Evolutionary conservation across 1,284 basidiomycete genomes (phyloP), one percentile per base, ranked within the genome.

Genomic region (Ceratobasidium sp.): DNA sequence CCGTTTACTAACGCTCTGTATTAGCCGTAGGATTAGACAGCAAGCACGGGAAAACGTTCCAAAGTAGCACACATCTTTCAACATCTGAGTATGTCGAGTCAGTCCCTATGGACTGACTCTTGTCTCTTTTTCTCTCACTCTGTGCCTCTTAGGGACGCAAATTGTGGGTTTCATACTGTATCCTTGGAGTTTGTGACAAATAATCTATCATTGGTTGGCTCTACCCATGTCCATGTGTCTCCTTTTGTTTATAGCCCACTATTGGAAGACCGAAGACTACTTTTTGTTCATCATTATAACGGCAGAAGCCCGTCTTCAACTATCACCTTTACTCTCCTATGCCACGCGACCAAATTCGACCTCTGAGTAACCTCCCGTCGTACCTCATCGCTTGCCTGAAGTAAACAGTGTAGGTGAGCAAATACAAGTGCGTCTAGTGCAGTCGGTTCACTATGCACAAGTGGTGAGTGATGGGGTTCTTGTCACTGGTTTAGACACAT

Each of bases 31-130:
- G 83, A 91, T 97, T 80, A 91, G 90, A 82, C 89, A 90, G 79
- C 96, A 97, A 85, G 96, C 96, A 2, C 88, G 92, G 81, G 95
- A 97, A 81, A 94, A 96, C 84, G 86, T 93, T 82, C 93, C 94
- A 6, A 95, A 95, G 87, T 96, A 88, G 87, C 63, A n/a, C 33
- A 42, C 61, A 56, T 76, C 49, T 33, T 28, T 42, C 61, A 33
- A 20, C 58, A 58, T 67, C 72, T 67, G 39, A 23, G 20, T 44
- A 64, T 77, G 20, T 66, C 56, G 39, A 63, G 39, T 13, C 33
- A 26, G 39, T 15, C 33, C n/a, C 39, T 20, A 28, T 23, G 39
- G 39, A 18, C 39, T 63, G 13, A 28, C 15, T 40, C 28, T 67
- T 23, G 40, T 49, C 49, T 67, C 44, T 28, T 68, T 68, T 68